Conservation (phyloP, 345 rosid genomes). For the Citrus glauca region DNA sequence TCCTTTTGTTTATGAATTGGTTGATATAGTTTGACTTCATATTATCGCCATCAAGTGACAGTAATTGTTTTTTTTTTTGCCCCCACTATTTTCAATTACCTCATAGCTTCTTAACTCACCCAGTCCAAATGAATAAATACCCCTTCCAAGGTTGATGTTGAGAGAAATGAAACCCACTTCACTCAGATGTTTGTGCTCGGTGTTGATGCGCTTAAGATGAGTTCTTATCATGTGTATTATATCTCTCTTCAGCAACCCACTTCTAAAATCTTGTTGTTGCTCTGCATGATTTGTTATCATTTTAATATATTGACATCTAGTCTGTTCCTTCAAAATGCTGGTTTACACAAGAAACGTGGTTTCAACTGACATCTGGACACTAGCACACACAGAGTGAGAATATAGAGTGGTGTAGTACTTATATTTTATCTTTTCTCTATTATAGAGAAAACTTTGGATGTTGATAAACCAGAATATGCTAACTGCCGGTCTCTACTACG, state of each 20-base stretch:
- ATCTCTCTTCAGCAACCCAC: not conserved
- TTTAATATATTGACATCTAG: not conserved
- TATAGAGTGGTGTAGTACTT: not conserved
- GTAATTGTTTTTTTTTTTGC: too few relatives aligned
- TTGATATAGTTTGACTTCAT: not conserved
- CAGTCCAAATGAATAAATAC: not conserved
- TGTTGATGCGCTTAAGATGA: not conserved
- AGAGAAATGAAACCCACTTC: not conserved
- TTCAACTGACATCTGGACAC: not conserved
- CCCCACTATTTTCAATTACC: not conserved
- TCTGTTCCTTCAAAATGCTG: not conserved
- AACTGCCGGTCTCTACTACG: constrained; percentile 54
- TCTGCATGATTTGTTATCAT: not conserved
- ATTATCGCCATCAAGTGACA: not conserved
- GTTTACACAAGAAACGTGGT: not conserved
- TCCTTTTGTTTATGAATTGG: not conserved
- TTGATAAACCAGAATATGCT: constrained; percentile 58
- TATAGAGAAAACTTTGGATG: constrained; percentile 47
- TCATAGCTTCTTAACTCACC: not conserved
- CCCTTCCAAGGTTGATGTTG: not conserved
- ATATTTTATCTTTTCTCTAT: constrained; percentile 7
- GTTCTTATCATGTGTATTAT: not conserved
- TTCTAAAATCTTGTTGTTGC: not conserved
- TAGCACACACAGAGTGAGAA: not conserved
- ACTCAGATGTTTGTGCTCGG: not conserved